Evolutionary conservation across 345 rosid species (phyloP).

Genomic region (Salix viminalis): DNA sequence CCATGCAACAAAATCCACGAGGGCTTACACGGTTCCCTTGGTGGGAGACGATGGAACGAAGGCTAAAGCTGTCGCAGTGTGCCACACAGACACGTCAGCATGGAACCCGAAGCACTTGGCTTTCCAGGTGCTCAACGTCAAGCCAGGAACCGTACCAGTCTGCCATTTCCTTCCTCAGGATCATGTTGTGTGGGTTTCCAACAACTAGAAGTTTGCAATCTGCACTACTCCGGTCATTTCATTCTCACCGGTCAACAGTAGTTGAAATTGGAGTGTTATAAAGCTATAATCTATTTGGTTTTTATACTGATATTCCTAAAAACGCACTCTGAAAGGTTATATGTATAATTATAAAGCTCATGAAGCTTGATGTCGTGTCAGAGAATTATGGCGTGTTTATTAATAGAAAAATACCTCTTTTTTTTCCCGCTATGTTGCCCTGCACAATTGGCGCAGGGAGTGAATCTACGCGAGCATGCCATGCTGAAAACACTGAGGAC

Average conservation of each 20-base stretch:
- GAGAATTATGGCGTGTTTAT: no score
- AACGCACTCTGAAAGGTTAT: neutral
- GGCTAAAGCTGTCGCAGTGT: conserved; percentile 64
- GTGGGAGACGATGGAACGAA: conserved; percentile 58
- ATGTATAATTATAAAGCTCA: no score
- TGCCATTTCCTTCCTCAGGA: conserved; percentile 27
- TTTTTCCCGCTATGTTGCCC: no score
- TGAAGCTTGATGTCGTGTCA: no score
- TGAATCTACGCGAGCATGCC: no score
- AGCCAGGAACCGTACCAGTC: conserved; percentile 21
- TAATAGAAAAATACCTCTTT: no score
- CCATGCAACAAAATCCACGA: conserved; percentile 54
- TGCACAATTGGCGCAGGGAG: no score
- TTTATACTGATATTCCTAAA: conserved; percentile 18
- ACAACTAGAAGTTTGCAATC: conserved; percentile 20
- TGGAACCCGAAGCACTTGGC: conserved; percentile 37
- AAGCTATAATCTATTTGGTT: conserved; percentile 2
- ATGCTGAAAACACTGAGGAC: no score
- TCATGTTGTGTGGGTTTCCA: conserved; percentile 14
- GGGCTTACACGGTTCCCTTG: conserved; percentile 51
- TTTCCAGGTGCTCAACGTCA: conserved; percentile 17
- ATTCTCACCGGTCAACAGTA: neutral
- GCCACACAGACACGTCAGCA: conserved; percentile 78
- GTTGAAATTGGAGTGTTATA: conserved; percentile 3
- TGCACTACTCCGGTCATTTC: conserved; percentile 2